Evolutionary conservation across 257 asterid species (phyloP), one percentile per base, ranked within the genome.

Genomic region (Solanum bukasovii): DNA sequence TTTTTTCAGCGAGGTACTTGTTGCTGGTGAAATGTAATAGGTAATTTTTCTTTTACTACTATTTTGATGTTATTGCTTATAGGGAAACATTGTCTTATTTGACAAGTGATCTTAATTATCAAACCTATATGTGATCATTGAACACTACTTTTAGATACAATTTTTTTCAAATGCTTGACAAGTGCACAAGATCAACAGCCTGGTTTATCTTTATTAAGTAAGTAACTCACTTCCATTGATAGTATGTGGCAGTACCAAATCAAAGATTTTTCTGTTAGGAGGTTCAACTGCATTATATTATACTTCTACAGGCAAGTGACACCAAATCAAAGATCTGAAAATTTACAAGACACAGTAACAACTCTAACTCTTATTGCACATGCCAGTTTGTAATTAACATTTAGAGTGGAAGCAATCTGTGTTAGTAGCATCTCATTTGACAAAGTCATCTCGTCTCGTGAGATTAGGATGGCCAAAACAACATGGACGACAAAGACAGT

Each of bases 401-500:
- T 7, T 25, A 40, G n/a, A 42, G 38, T 14, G 10, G 25, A 44
- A 44, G 38, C 10, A 42, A 40, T 79, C 25, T 18, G 12, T 27
- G 68, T 2, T 70, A 79, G 25, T 44, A 27, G 85, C 65, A 79
- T 79, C 85, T 79, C 67, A 79, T 29, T 56, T 79, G 84, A 27
- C 65, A 44, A 44, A 25, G 38, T 3, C 85, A 79, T 79, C 14
- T 16, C 18, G 20, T 86, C 84, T 44, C 25, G 31, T 44, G 49
- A 71, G 65, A 29, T 91, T 91, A 91, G 73, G 59, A 83, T 86
- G 93, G 89, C 90, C 92, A 81, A 94, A 93, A 89, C 98, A 96
- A 84, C 92, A 98, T 68, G 98, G 99, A 83, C 94, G 94, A 40
- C 98, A 97, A 85, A 97, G 93, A 93, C 99, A 95, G 72, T 95